Base-by-base conservation (phyloP, 2,329 filamentous ascomycete species). In the Parastagonospora nodorum region DNA sequence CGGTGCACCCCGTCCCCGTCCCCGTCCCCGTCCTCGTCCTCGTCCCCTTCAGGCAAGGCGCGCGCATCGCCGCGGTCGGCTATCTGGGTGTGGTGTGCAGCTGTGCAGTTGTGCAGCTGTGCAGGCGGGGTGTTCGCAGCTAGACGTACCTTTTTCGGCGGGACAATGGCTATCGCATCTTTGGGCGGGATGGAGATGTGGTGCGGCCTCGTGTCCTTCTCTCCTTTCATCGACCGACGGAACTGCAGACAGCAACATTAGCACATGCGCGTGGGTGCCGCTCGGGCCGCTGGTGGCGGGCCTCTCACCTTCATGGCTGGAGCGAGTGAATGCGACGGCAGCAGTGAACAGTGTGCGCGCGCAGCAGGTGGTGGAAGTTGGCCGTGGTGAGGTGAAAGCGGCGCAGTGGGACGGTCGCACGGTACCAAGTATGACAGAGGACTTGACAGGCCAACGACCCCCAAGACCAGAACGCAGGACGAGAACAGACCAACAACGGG, bases 211-310 rank as follows among this genome's bases (percentile, higher is more conserved):
- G 85, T 84, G 62, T 84, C 86, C 81, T 92, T 95, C 63, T 95
- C 90, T 74, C 89, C 88, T 79, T 96, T 96, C 77, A 96, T 88
- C 56, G 91, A 96, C 77, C 90, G 84, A 74, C 92, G 85, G 76
- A 96, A 80, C 78, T 80, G 67, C 33, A 43, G 46, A 50, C 39
- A 39, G 19, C 39, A 36, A 31, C 45, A 53, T 70, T 67, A 70
- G 67, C 55, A 52, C 50, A 51, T 57, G 58, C 53, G 57, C 53
- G 50, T 51, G 54, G 43, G 51, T 40, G 51, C 48, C 40, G 40
- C 39, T 35, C 27, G 40, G 31, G 32, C 45, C 44, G 50, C 48
- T 40, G 19, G 32, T 33, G 56, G 51, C 38, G 52, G 37, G 48
- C 48, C 32, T 41, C 35, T 49, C 42, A 57, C 46, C 46, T 49